Base-by-base conservation (phyloP, 345 rosid genomes). In the Durio zibethinus region DNA sequence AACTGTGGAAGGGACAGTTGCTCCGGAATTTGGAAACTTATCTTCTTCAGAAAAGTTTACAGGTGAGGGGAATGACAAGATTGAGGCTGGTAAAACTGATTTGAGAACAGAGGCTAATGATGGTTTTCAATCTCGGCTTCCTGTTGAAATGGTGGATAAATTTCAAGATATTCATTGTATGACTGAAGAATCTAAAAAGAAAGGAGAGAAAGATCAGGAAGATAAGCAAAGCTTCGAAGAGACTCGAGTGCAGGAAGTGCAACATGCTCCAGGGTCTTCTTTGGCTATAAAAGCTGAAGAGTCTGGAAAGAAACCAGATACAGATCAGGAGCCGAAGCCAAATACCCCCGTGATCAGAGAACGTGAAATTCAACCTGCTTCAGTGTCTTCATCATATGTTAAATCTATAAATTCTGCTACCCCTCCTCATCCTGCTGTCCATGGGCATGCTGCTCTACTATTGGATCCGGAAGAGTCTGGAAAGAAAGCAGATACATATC, bases 341-440 rank as follows among this genome's bases (percentile, higher is more conserved):
- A 82, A 18, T 38, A 20, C 48, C 47, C 80, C 79, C 36, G 74
- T 73, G 67, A 83, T 63, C 67, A 78, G 79, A 73, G 82, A 78
- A 72, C 21, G 70, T n/a, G 85, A 84, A 73, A 76, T 25, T 79
- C 29, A 38, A 25, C 70, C 70, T 76, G 56, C 75, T 27, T 68
- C 74, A 6, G 70, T 73, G 45, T 83, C 79, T 61, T 79, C 90
- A 48, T 80, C 92, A 35, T 72, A 88, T 23, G 87, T 71, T 72
- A 85, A 80, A 75, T 72, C 82, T 72, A 29, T 85, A 53, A 85
- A 74, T 77, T 33, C 82, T 76, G 83, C 86, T 74, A 62, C 42
- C 0, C 80, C 80, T n/a, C n/a, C n/a, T n/a, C n/a, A n/a, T n/a
- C n/a, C n/a, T n/a, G n/a, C n/a, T n/a, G n/a, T n/a, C n/a, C n/a